Evolutionary conservation across 1,284 basidiomycete species (phyloP), one percentile per base, ranked within the genome.

Genomic region (Vanrija humicola): DNA sequence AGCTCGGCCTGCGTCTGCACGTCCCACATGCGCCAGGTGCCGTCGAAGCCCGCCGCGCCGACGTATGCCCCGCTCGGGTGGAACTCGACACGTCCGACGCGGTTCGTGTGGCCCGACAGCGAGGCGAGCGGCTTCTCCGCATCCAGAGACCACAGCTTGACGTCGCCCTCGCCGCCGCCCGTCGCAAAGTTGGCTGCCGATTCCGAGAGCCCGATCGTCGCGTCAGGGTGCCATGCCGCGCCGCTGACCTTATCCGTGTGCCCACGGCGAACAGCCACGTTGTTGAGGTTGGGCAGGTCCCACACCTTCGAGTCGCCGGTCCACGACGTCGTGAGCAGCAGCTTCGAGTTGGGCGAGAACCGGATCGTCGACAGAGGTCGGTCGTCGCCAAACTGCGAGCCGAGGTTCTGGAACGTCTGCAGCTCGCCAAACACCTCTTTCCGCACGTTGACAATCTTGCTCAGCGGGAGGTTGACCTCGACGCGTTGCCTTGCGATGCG

Each of bases 11-110:
- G 79, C 1, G 85, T 89, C 45, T 82, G 80, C 2, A 92, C 86
- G 73, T 98, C 94, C 96, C 96, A 99, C 46, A 98, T 76, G 40
- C 96, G 81, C 95, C 96, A 99, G n/a, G 95, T 92, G 5, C 91
- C 96, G 74, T 99, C 96, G 66, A 95, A 98, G 56, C 91, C 91
- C 0, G 95, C 94, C 58, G 91, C 94, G 1, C 89, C 95, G 14
- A 97, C 83, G 70, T 95, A 97, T 46, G 86, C 77, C 1, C 96
- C 96, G 0, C 90, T 91, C 0, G 96, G 94, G 75, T 99, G 96
- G 76, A 98, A 98, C 0, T 88, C 91, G 10, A 97, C 88, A 14
- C 95, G 84, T 65, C 90, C 94, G 3, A 99, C 87, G 18, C 96
- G 86, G 54, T 87, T 89, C 67, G 87, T 83, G 69, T 98, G 96